Evolutionary conservation across 441 rosid genomes (phyloP).

Genomic region (Croton setiger): DNA sequence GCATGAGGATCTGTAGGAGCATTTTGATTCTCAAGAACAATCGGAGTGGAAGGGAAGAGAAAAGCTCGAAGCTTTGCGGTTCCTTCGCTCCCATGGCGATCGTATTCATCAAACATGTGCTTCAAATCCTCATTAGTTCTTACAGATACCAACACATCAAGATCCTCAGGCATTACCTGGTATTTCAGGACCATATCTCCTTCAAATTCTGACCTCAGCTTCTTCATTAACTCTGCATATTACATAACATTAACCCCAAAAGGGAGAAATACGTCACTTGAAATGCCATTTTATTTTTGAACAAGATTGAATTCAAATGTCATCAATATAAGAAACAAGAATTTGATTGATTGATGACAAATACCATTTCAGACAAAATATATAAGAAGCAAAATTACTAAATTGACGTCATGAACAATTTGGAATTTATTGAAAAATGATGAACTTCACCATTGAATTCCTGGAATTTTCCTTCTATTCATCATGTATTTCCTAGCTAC

Average conservation of each 20-base stretch:
- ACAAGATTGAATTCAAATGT: no score
- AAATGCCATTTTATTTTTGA: no score
- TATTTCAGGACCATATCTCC: constrained; percentile 59
- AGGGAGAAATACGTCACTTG: neutral
- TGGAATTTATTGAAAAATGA: no score
- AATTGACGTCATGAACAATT: no score
- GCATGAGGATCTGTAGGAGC: constrained; percentile 31
- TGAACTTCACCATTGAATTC: no score
- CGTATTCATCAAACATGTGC: constrained; percentile 73
- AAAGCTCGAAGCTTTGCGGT: constrained; percentile 55
- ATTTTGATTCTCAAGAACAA: constrained; percentile 38
- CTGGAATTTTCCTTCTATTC: no score
- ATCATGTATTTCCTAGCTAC: no score
- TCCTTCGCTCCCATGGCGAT: constrained; percentile 48
- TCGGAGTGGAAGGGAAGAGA: constrained; percentile 51
- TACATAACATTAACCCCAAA: neutral
- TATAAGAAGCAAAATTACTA: neutral
- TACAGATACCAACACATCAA: constrained; percentile 71
- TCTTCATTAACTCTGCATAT: constrained; percentile 63
- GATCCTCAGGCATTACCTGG: constrained; percentile 65
- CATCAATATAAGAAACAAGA: no score
- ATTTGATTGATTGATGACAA: no score
- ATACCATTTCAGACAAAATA: no score
- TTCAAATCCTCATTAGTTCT: constrained; percentile 70
- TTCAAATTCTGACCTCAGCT: constrained; percentile 45